Evolutionary conservation across 2,329 filamentous ascomycete species (phyloP).

Genomic region (Tolypocladium amazonense): DNA sequence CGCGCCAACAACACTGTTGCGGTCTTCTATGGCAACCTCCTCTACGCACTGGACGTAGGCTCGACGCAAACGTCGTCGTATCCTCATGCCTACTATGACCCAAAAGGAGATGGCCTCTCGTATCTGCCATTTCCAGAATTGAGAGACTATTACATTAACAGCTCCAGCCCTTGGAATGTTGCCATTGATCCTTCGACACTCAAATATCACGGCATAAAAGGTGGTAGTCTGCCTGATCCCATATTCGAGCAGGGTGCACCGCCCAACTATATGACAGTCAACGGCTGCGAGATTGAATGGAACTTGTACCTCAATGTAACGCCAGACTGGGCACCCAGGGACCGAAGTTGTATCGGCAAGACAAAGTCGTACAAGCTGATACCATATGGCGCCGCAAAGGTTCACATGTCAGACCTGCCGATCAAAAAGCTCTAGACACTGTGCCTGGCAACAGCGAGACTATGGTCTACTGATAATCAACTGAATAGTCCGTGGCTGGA

Average conservation of each 20-base stretch:
- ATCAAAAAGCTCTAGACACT: slow-evolving; percentile 2
- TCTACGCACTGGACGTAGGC: slow-evolving; percentile 29
- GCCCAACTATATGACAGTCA: slow-evolving; percentile 23
- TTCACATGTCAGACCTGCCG: slow-evolving; percentile 27
- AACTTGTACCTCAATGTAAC: slow-evolving; percentile 18
- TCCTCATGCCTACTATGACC: slow-evolving; percentile 10
- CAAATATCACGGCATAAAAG: slow-evolving; percentile 11
- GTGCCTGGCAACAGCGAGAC: too few species aligned
- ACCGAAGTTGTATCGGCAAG: slow-evolving; percentile 12
- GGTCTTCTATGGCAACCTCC: slow-evolving; percentile 30
- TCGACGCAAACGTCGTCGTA: slow-evolving; percentile 13
- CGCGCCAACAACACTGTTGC: slow-evolving; percentile 24
- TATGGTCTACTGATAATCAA: not conserved
- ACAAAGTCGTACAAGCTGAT: slow-evolving; percentile 22
- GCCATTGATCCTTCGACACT: slow-evolving; percentile 15
- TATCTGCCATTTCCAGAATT: slow-evolving; percentile 14
- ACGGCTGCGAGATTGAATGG: slow-evolving; percentile 26
- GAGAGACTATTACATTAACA: slow-evolving; percentile 20
- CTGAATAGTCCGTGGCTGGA: not conserved
- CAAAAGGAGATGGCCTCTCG: slow-evolving; percentile 7
- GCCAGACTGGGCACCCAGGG: slow-evolving; percentile 14
- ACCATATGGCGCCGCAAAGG: slow-evolving; percentile 34
- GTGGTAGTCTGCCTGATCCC: slow-evolving; percentile 13
- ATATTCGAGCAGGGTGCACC: slow-evolving; percentile 16
- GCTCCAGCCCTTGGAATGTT: slow-evolving; percentile 17